phyloP scores from a whole-genome alignment of 2,329 filamentous ascomycete species.

The Epichloe elymi region DNA sequence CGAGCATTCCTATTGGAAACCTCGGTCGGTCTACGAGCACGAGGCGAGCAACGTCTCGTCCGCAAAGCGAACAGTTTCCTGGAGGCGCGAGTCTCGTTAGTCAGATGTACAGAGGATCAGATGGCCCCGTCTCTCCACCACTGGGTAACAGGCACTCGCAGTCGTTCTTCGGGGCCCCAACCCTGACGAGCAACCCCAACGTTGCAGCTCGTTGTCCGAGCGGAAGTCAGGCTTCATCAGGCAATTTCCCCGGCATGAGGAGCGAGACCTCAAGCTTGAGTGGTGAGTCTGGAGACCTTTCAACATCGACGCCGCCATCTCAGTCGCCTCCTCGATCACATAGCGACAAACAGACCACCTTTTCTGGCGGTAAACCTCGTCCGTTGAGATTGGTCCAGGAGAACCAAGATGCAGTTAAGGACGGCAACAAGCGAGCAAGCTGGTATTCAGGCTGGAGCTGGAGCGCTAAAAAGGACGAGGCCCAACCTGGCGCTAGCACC shows the following conservation, averaged over 20 bases:
- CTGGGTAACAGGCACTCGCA: slow-evolving; percentile 46
- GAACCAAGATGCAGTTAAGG: slow-evolving; percentile 38
- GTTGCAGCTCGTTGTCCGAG: slow-evolving; percentile 39
- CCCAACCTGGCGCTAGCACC: slow-evolving; percentile 10
- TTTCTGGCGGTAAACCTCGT: slow-evolving; percentile 58
- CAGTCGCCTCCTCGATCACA: slow-evolving; percentile 41
- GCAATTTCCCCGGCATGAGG: slow-evolving; percentile 61
- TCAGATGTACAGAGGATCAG: slow-evolving; percentile 75
- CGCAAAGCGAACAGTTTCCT: slow-evolving; percentile 51
- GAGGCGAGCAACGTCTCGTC: slow-evolving; percentile 32
- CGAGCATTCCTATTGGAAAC: slow-evolving; percentile 57
- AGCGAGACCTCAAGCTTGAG: slow-evolving; percentile 52
- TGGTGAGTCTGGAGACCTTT: slow-evolving; percentile 48
- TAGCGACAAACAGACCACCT: slow-evolving; percentile 43
- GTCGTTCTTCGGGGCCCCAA: slow-evolving; percentile 47
- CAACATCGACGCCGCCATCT: slow-evolving; percentile 29
- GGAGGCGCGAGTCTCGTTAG: slow-evolving; percentile 62
- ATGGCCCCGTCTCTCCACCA: slow-evolving; percentile 47
- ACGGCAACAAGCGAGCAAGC: slow-evolving; percentile 44
- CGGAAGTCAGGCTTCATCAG: slow-evolving; percentile 33
- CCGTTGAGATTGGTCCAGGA: slow-evolving; percentile 82
- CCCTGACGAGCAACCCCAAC: slow-evolving; percentile 35
- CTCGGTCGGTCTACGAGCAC: slow-evolving; percentile 40
- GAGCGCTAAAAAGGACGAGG: slow-evolving; percentile 37
- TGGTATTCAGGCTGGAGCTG: slow-evolving; percentile 50